Percentiles rank a stretch among this genome's conserved stretches.
These are phyloP conservation scores for Phaeosphaeria sp. DNA, from an alignment of 2,329 filamentous ascomycete genomes.

Conservation along the genomic window DNA sequence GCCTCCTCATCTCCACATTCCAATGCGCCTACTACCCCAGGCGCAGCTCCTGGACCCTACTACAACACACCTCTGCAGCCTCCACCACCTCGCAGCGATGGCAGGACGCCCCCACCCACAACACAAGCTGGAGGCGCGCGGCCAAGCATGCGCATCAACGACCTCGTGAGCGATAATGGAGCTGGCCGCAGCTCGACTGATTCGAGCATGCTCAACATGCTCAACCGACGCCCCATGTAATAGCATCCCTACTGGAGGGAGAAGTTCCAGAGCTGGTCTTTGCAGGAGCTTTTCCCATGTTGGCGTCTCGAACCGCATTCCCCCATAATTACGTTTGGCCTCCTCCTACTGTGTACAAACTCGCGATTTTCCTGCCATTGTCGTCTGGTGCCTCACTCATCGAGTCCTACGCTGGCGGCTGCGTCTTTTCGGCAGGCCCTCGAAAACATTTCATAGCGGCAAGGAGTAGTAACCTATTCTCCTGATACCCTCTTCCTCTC, in stretches of 20 bases:
- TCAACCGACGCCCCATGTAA: constrained; percentile 50
- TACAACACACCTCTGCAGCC: constrained; percentile 44
- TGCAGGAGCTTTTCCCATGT: constrained; percentile 25
- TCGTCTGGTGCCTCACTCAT: background rate
- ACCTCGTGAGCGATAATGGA: constrained; percentile 49
- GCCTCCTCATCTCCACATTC: constrained; percentile 53
- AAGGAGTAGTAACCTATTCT: constrained; percentile 26
- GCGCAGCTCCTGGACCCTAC: constrained; percentile 39
- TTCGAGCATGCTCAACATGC: constrained; percentile 53
- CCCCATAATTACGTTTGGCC: constrained; percentile 2
- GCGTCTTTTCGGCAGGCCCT: constrained; percentile 28
- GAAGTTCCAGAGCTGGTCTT: constrained; percentile 40
- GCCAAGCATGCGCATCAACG: constrained; percentile 52
- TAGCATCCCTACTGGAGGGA: constrained; percentile 7
- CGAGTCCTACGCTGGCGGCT: constrained; percentile 19
- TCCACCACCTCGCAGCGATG: constrained; percentile 45
- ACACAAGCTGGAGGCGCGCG: constrained; percentile 39
- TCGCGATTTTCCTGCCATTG: constrained; percentile 19
- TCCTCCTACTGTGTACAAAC: constrained; percentile 31
- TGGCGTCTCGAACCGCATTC: constrained; percentile 10
- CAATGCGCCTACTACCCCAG: constrained; percentile 47
- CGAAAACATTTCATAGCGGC: constrained; percentile 28
- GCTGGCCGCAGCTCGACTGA: constrained; percentile 50
- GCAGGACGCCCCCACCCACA: constrained; percentile 48
- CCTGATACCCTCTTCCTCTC: constrained; percentile 16